Evolutionary conservation across 352 stramenopile species (phyloP).

Genomic region (Pythium biforme): DNA sequence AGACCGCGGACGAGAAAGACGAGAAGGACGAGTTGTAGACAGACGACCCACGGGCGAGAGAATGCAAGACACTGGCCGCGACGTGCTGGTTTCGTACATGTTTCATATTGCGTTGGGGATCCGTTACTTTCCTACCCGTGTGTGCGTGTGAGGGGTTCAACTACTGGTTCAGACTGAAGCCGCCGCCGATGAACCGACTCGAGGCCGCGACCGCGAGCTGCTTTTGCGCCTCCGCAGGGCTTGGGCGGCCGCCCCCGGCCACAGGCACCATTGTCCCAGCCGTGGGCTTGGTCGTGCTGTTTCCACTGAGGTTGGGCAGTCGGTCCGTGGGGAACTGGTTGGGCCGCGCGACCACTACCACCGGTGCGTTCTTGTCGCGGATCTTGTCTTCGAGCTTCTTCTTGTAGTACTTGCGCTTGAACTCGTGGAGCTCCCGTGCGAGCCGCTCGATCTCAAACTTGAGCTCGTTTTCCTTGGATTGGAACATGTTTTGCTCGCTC

Average conservation of each 20-base stretch:
- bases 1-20: conserved; percentile 32
- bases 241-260: conserved; percentile 24
- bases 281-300: conserved; percentile 21
- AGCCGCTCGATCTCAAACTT: conserved; percentile 95
- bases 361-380: conserved; percentile 48
- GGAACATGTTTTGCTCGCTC: conserved; percentile 97
- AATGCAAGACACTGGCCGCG: too few species aligned
- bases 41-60: background rate
- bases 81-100: too few species aligned
- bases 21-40: conserved; percentile 78
- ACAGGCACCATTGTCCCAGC: too few species aligned
- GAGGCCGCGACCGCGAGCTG: conserved; percentile 82
- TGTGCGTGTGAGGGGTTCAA: too few species aligned
- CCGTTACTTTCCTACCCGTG: too few species aligned
- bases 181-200: conserved; percentile 91
- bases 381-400: conserved; percentile 89
- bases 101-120: too few species aligned
- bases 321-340: conserved; percentile 36
- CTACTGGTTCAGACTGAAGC: conserved; percentile 92
- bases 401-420: conserved; percentile 96
- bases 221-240: conserved; percentile 71
- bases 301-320: conserved; percentile 35
- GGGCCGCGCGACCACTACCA: conserved; percentile 30
- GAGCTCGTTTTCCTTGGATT: conserved; percentile 92
- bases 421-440: conserved; percentile 90